Evolutionary conservation across 805 yeast genomes (phyloP).

Genomic region (Metschnikowia similis): DNA sequence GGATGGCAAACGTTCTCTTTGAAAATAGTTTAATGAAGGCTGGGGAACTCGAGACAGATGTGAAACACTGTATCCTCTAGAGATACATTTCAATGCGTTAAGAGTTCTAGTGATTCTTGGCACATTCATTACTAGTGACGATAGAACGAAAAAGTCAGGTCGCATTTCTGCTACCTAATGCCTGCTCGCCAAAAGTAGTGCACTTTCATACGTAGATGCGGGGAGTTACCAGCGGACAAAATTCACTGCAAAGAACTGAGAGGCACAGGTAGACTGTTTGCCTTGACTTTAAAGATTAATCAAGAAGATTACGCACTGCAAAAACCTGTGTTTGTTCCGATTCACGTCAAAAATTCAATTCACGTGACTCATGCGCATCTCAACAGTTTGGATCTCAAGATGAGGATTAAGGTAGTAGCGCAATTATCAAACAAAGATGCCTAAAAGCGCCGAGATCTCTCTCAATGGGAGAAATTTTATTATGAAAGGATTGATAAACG

Average conservation of each 20-base stretch:
- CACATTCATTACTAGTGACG: conserved; percentile 2
- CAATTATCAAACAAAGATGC: conserved; percentile 38
- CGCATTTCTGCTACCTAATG: not conserved
- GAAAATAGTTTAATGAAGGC: conserved; percentile 50
- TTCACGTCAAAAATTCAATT: not conserved
- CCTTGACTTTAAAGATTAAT: not conserved
- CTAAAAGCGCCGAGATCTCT: conserved; percentile 57
- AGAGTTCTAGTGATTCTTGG: conserved; percentile 1
- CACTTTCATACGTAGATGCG: not conserved
- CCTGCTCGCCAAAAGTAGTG: conserved; percentile 4
- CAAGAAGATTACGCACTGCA: not conserved
- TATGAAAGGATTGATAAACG: conserved; percentile 56
- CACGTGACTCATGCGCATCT: conserved; percentile 4
- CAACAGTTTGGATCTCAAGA: not conserved
- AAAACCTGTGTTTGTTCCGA: not conserved
- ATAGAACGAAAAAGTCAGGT: not conserved
- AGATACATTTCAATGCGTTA: not conserved
- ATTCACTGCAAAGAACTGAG: too few relatives aligned
- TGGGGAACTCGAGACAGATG: conserved; percentile 7
- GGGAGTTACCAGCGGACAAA: not conserved
- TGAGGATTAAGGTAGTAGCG: not conserved
- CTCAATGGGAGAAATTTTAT: conserved; percentile 61
- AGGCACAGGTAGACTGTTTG: not conserved
- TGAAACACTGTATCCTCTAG: conserved; percentile 8
- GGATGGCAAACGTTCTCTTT: conserved; percentile 61